Percentiles rank a stretch among this genome's conserved stretches.
Conservation (phyloP, 2,329 filamentous ascomycete species). For the Zymoseptoria crescenta region DNA sequence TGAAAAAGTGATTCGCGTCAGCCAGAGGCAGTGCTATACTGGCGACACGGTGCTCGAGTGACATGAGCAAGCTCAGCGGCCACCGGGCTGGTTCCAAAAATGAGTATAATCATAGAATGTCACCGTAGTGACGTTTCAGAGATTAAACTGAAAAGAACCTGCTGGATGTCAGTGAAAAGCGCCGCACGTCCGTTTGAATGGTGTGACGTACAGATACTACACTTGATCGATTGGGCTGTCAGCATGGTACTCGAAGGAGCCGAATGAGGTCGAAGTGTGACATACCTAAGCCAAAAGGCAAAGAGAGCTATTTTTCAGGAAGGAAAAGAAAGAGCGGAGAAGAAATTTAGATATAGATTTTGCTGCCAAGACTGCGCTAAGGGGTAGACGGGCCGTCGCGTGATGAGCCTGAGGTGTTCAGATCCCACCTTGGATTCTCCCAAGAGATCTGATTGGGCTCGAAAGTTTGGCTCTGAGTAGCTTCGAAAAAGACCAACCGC, state of each 20-base stretch:
- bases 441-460: too few species aligned
- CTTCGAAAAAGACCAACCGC: neutral
- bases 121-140: slow-evolving; percentile 16
- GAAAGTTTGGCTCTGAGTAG: neutral
- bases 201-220: slow-evolving; percentile 8
- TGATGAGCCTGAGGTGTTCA: too few species aligned
- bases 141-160: slow-evolving; percentile 16
- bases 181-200: neutral
- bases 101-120: slow-evolving; percentile 14
- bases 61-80: slow-evolving; percentile 11
- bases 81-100: slow-evolving; percentile 9
- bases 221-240: slow-evolving; percentile 4
- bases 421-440: too few species aligned
- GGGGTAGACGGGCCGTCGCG: too few species aligned
- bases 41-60: slow-evolving; percentile 6
- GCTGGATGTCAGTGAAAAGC: neutral
- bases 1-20: slow-evolving; percentile 11
- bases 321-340: neutral
- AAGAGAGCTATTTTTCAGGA: slow-evolving; percentile 3
- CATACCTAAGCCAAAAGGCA: slow-evolving; percentile 7
- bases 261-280: neutral
- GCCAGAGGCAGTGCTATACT: slow-evolving; percentile 8
- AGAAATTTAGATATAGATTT: too few species aligned
- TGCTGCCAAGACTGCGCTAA: too few species aligned
- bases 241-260: neutral